Evolutionary conservation across 805 yeast species (phyloP), one percentile per base, ranked within the genome.

Genomic region (Candida orba): DNA sequence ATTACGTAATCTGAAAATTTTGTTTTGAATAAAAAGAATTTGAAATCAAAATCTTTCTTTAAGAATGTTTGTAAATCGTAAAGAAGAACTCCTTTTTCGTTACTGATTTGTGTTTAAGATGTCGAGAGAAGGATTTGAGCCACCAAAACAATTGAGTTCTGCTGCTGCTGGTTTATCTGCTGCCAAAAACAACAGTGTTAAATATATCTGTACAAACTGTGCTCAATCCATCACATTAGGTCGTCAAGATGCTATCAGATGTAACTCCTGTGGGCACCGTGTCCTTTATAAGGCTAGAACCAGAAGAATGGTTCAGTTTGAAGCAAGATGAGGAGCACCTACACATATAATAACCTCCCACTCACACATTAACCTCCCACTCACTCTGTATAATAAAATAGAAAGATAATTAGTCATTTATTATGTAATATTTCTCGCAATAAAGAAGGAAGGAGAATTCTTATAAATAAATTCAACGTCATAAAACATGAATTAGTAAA

Each of bases 231-330:
- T 90, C 55, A 79, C 95, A 3, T 76, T 93, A 53, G 81, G 88
- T 42, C 88, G 91, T 68, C 87, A 85, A 54, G 99, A 93, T 65
- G 95, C 98, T 27, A 95, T 93, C 52, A 85, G 98, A 71, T 93
- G 99, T 71, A 90, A 89, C 68, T 95, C 90, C 56, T 93, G 99
- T 68, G 99, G 99, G 51, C 98, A 93, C 71, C 84, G 99, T 70
- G 97, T 93, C 48, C 72, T 93, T 50, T 87, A 91, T 72, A 93
- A 93, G 72, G 95, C 96, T 49, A 84, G 99, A 72, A 91, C 98
- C 40, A 86, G 90, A 74, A 80, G 98, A 72, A 87, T 91, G 95
- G 95, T 84, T 42, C 90, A 84, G 66, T 84, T 83, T 60, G 90
- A 83, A 65, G 90, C 91, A 27, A 77, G 90, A 63, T 83, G 59